Percentiles rank a stretch among this genome's conserved stretches.
These are phyloP conservation scores for Stachybotrys chartarum DNA, from an alignment of 2,329 filamentous ascomycete species.

Conservation along the genomic window DNA sequence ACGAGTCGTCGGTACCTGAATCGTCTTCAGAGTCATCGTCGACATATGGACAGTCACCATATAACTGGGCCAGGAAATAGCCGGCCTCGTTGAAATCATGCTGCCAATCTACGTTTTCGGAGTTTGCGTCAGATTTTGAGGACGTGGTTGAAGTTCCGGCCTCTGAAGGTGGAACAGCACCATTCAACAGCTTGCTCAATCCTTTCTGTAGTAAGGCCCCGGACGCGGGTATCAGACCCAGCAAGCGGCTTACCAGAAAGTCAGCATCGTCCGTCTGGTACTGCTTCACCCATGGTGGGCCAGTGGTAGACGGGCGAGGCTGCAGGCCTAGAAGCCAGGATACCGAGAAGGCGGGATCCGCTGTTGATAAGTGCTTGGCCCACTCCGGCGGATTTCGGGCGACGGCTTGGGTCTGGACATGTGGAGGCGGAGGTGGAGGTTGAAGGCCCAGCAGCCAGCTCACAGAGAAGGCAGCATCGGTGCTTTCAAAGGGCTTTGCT, in stretches of 20 bases:
- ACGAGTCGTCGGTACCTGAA: conserved; percentile 1
- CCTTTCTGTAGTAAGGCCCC: background rate
- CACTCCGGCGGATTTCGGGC: background rate
- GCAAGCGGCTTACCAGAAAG: conserved; percentile 20
- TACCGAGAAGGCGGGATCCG: conserved; percentile 18
- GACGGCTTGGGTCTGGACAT: background rate
- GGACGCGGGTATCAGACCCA: conserved; percentile 7
- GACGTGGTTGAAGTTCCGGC: background rate
- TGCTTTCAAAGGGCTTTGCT: conserved; percentile 17
- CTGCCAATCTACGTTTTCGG: background rate
- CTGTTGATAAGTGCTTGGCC: conserved; percentile 10
- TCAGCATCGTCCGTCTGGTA: conserved; percentile 17
- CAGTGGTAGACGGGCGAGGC: conserved; percentile 10
- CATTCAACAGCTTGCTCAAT: conserved; percentile 7
- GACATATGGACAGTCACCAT: conserved; percentile 5
- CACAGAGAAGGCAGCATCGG: conserved; percentile 18
- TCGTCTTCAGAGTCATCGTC: conserved; percentile 13
- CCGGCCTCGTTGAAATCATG: background rate
- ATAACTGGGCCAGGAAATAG: background rate
- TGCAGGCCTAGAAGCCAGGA: conserved; percentile 19
- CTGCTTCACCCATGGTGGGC: conserved; percentile 15
- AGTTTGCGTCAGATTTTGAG: background rate
- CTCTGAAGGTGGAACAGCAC: background rate
- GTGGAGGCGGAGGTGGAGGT: background rate
- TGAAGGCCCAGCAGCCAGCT: conserved; percentile 19